Evolutionary conservation across 306 rosid genomes (phyloP).

Genomic region (Pterocarpus santalinus): DNA sequence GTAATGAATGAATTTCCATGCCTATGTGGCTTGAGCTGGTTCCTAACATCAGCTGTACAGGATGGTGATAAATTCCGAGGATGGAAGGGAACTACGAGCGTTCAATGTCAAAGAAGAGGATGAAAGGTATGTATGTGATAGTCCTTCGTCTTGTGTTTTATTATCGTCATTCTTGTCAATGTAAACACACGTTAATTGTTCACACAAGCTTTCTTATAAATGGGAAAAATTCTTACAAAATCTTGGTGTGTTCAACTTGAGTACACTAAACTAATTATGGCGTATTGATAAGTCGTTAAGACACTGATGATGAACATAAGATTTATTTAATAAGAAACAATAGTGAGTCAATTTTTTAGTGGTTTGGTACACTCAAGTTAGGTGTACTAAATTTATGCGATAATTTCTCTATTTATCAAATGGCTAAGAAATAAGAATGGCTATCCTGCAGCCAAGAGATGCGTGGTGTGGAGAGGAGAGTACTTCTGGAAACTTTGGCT

Average conservation of each 20-base stretch:
- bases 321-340: no score
- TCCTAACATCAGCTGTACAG: constrained; percentile 80
- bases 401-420: background rate
- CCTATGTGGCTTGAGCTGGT: constrained; percentile 59
- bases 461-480: constrained; percentile 88
- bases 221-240: no score
- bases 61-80: constrained; percentile 80
- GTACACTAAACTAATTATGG: no score
- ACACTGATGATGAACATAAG: background rate
- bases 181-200: background rate
- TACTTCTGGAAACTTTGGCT: constrained; percentile 85
- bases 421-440: background rate
- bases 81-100: constrained; percentile 80
- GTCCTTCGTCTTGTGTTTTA: no score
- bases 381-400: no score
- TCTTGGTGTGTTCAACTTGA: background rate
- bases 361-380: background rate
- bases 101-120: constrained; percentile 90
- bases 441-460: constrained; percentile 80
- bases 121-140: constrained; percentile 53
- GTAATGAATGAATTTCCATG: background rate
- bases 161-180: no score
- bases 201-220: background rate
- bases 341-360: background rate
- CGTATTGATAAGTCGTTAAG: background rate